Evolutionary conservation across 2,329 filamentous ascomycete species (phyloP), one percentile per base, ranked within the genome.

Genomic region (Cordyceps farinosa): DNA sequence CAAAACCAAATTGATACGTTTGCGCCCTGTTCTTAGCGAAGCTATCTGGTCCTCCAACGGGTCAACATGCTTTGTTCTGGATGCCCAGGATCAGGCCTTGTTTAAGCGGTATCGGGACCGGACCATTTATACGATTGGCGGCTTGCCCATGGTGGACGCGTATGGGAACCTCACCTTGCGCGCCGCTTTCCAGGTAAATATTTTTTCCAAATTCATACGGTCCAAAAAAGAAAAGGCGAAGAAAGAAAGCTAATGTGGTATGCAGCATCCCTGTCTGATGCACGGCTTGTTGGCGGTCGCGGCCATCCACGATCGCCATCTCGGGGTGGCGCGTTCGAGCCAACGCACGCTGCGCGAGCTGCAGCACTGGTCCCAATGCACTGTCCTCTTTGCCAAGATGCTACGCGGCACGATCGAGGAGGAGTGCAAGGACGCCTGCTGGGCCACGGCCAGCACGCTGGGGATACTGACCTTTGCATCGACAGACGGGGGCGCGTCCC

Each of bases 81-180:
- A 59, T 15, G 11, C 44, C 4, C 32, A 50, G 4, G 56, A 59
- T 22, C 56, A 59, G 56, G 32, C 45, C 29, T 32, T 59, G 22
- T 59, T 59, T 22, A 50, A 32, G 32, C 44, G 56, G 6, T 50
- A 59, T 50, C 56, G 56, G n/a, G 56, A 50, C 45, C 17, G 56
- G 17, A 59, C 56, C 3, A 11, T 59, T 2, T 30, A 15, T 40
- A 50, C 56, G 9, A 50, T 58, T 8, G 30, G 30, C n/a, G 55
- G 42, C 30, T 3, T 40, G n/a, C 55, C 55, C 5, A 38, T 47
- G 55, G 30, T 38, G 2, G 55, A 58, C 22, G 30, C 29, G 1
- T 48, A 36, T 10, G 44, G 44, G 3, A 36, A 15, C 3, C 30
- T 27, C 5, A 48, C 44, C 5, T 22, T 58, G 13, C 42, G 44